Conservation (phyloP, 2,329 filamentous ascomycete species). For the Pezicula radicicola region DNA sequence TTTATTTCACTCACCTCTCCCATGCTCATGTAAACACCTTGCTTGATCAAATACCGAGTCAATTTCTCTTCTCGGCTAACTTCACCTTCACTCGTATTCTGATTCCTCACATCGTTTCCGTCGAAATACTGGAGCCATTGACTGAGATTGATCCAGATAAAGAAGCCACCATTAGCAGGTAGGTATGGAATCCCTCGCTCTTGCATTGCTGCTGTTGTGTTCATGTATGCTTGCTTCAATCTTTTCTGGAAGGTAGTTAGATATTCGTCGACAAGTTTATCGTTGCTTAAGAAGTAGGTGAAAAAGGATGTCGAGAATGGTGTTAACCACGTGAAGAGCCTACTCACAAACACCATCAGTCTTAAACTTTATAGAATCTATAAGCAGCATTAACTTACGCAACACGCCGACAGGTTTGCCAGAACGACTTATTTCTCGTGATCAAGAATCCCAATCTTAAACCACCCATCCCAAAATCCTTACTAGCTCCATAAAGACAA, state of each 20-base stretch:
- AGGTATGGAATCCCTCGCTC: neutral
- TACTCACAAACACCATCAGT: neutral
- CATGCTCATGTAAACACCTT: neutral
- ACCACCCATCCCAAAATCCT: slow-evolving; percentile 41
- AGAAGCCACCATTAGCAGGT: neutral
- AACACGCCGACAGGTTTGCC: slow-evolving; percentile 27
- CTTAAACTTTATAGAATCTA: neutral
- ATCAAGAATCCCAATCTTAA: slow-evolving; percentile 32
- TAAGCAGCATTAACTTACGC: neutral
- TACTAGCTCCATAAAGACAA: slow-evolving; percentile 26
- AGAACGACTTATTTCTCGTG: slow-evolving; percentile 25
- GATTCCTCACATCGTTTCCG: neutral
- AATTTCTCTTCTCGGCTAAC: neutral
- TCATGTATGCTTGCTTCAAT: neutral
- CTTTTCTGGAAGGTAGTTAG: neutral
- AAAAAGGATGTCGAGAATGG: neutral
- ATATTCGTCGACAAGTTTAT: neutral
- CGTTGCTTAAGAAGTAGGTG: neutral
- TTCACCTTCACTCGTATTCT: neutral
- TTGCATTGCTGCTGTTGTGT: neutral
- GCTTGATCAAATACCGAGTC: neutral
- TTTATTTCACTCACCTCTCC: neutral
- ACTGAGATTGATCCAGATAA: neutral
- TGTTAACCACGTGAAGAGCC: neutral
- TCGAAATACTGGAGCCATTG: neutral